Percentiles rank a stretch among this genome's conserved stretches.
These are phyloP conservation scores for Calonectria naviculata DNA, from an alignment of 2,329 filamentous ascomycete genomes.

Conservation along the genomic window DNA sequence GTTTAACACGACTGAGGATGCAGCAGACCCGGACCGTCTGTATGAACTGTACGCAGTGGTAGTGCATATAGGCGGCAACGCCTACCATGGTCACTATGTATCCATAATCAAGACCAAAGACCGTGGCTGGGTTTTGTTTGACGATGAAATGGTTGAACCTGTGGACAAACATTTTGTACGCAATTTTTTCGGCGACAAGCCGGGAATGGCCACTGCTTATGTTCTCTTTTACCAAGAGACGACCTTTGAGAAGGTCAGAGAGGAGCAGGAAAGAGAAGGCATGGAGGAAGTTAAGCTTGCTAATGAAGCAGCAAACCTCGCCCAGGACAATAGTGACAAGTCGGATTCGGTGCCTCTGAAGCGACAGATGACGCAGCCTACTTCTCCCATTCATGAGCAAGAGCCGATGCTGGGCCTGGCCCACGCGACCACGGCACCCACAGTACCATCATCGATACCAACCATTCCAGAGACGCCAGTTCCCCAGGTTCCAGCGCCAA, in stretches of 20 bases:
- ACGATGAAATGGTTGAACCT: constrained; percentile 98
- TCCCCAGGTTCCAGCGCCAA: constrained; percentile 21
- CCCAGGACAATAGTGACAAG: constrained; percentile 59
- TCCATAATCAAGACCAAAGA: constrained; percentile 98
- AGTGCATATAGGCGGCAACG: constrained; percentile 95
- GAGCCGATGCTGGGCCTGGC: constrained; percentile 69
- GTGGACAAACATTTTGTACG: constrained; percentile 96
- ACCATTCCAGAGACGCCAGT: constrained; percentile 25
- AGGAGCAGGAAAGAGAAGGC: constrained; percentile 87
- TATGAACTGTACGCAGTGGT: constrained; percentile 98
- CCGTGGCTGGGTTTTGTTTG: constrained; percentile 94
- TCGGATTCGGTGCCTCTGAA: constrained; percentile 58
- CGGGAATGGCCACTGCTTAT: constrained; percentile 92
- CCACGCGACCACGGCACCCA: constrained; percentile 74
- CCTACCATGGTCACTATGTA: constrained; percentile 97
- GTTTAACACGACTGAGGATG: constrained; percentile 97
- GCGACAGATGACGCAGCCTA: constrained; percentile 62
- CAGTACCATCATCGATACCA: constrained; percentile 34
- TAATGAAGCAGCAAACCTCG: constrained; percentile 66
- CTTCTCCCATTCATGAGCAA: constrained; percentile 57
- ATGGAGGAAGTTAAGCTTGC: constrained; percentile 69
- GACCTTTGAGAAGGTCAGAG: constrained; percentile 72
- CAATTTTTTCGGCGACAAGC: constrained; percentile 96
- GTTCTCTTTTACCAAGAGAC: constrained; percentile 98
- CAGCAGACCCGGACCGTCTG: constrained; percentile 89